Conservation (phyloP, 345 rosid genomes). For the Populus simonii region DNA sequence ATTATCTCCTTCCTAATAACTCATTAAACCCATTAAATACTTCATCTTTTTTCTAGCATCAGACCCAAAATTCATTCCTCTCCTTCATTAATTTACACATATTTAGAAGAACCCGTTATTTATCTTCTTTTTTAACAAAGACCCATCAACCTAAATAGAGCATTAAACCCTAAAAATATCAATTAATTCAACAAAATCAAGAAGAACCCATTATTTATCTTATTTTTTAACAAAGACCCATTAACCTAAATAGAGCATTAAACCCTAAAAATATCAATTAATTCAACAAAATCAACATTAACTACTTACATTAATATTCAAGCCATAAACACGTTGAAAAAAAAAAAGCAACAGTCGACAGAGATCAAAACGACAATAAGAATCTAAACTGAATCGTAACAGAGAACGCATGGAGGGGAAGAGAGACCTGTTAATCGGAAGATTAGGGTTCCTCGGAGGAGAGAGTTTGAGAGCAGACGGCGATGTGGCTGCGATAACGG, state of each 20-base stretch:
- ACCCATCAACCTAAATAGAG: not conserved
- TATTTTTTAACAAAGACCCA: not conserved
- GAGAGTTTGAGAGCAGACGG: not conserved
- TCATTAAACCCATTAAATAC: not conserved
- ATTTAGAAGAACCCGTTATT: not conserved
- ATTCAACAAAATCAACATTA: not conserved
- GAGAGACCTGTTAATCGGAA: conserved; percentile 3
- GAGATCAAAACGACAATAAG: not conserved
- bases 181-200: not conserved
- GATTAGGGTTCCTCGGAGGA: not conserved
- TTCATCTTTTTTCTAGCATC: not conserved
- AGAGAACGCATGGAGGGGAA: not conserved
- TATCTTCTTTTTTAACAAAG: not conserved
- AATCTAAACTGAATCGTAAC: not conserved
- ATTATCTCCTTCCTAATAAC: not conserved
- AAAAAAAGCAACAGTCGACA: not conserved
- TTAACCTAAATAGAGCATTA: not conserved
- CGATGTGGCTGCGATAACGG: not conserved
- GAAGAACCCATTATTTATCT: not conserved
- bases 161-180: not conserved
- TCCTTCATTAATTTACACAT: too few relatives aligned
- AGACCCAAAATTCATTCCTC: too few relatives aligned
- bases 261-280: not conserved
- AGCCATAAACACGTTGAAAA: not conserved
- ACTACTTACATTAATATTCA: not conserved